phyloP scores from a whole-genome alignment of 2,329 filamentous ascomycete species.

The Aspergillus ochraceus region DNA sequence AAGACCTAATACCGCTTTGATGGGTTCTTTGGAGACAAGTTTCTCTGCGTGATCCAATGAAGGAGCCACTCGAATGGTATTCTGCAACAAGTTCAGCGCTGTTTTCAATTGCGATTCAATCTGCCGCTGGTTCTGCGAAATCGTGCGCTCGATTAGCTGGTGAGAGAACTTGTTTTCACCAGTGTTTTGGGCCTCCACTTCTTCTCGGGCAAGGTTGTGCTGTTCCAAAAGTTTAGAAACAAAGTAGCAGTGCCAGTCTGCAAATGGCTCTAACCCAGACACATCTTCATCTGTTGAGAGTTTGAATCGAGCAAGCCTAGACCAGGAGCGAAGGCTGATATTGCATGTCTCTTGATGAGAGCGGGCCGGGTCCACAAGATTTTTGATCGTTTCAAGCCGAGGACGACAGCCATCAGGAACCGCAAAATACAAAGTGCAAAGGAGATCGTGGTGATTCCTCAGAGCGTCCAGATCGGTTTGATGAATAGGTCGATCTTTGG shows the following conservation, averaged over 20 bases:
- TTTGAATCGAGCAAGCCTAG: conserved; percentile 58
- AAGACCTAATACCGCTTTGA: conserved; percentile 51
- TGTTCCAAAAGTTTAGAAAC: conserved; percentile 54
- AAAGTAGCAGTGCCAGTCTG: conserved; percentile 57
- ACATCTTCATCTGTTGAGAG: conserved; percentile 53
- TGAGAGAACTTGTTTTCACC: conserved; percentile 43
- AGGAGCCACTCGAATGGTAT: conserved; percentile 46
- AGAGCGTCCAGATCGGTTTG: conserved; percentile 57
- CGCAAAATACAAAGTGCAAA: conserved; percentile 60
- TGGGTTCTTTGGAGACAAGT: conserved; percentile 46
- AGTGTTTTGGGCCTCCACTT: conserved; percentile 56
- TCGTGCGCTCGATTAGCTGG: conserved; percentile 52
- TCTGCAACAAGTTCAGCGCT: conserved; percentile 52
- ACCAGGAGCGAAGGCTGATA: conserved; percentile 59
- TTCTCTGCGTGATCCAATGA: conserved; percentile 42
- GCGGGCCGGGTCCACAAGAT: conserved; percentile 56
- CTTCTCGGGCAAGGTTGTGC: conserved; percentile 56
- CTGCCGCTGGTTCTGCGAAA: conserved; percentile 58
- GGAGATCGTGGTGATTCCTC: conserved; percentile 62
- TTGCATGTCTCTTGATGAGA: conserved; percentile 62
- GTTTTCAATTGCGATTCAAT: conserved; percentile 57
- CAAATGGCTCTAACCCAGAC: conserved; percentile 49
- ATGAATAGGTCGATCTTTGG: conserved; percentile 56
- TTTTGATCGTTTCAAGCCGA: conserved; percentile 51
- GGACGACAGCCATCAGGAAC: conserved; percentile 56